phyloP scores from a whole-genome alignment of 495 filamentous ascomycete genomes.

The Choiromyces venosus region DNA sequence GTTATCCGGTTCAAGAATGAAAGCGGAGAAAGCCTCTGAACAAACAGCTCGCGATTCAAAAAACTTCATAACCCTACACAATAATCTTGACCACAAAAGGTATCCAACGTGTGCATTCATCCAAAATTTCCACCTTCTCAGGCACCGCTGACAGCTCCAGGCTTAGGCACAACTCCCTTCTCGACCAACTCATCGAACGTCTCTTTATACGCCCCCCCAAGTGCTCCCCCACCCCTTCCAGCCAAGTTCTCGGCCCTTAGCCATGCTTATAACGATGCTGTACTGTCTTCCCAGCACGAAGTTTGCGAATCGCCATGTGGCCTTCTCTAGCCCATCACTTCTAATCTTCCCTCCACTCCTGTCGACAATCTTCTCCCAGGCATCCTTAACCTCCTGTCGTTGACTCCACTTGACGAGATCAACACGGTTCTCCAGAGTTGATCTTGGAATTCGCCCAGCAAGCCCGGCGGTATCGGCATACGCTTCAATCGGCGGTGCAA shows the following conservation, averaged over 20 bases:
- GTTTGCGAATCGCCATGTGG: conserved; percentile 53
- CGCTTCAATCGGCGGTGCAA: conserved; percentile 47
- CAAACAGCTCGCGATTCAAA: too few species aligned
- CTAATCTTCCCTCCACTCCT: conserved; percentile 46
- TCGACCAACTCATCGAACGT: conserved; percentile 49
- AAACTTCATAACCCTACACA: background rate
- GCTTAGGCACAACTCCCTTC: conserved; percentile 43
- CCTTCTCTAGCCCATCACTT: conserved; percentile 50
- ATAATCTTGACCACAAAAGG: background rate
- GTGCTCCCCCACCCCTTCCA: conserved; percentile 52
- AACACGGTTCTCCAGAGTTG: conserved; percentile 47
- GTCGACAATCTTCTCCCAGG: conserved; percentile 48
- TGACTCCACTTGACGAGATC: conserved; percentile 53
- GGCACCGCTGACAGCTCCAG: background rate
- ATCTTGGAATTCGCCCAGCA: conserved; percentile 38
- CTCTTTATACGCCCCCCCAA: conserved; percentile 50
- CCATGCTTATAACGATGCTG: conserved; percentile 52
- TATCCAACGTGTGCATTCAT: background rate
- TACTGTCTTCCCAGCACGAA: conserved; percentile 53
- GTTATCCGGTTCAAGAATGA: background rate
- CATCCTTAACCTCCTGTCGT: conserved; percentile 50
- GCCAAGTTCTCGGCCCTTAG: conserved; percentile 53
- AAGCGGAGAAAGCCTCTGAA: background rate
- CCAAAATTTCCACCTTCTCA: background rate
- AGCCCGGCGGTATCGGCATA: conserved; percentile 46